Evolutionary conservation across 768 basidiomycete genomes (phyloP), one percentile per base, ranked within the genome.

Genomic region (Galerina sulciceps): DNA sequence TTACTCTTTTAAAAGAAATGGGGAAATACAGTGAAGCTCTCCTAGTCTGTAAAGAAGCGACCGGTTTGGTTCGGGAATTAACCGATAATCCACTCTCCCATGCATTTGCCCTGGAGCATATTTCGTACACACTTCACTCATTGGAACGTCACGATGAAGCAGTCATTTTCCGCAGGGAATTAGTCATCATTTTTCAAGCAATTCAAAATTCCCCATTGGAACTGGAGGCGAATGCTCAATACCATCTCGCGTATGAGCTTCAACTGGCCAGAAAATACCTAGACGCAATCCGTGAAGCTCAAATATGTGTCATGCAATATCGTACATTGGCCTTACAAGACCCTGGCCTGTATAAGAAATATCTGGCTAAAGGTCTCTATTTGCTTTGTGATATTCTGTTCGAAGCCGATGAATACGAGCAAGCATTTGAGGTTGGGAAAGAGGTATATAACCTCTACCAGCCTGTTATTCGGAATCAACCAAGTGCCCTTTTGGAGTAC

Each of bases 231-330:
- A 53, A 59, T 48, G 45, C 44, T 4, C 13, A 59, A 34, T 59
- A 53, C 11, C 51, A 59, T 14, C 51, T 59, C 20, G 51, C 58
- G 31, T 44, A 53, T 6, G 58, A 59, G 18, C 15, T 53, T 4
- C 51, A 59, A 11, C 45, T 59, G 5, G 58, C 58, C 13, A 20
- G 35, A 13, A 35, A 44, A 8, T 40, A 23, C n/a, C 22, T 37
- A 18, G 44, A 53, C 40, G 58, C 58, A 1, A 53, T 26, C 15
- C 18, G 14, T 38, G 22, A 44, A 13, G 58, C 52, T 9, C 51
- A 47, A 26, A 59, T 22, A n/a, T n/a, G n/a, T n/a, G n/a, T n/a
- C n/a, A n/a, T n/a, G n/a, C n/a, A n/a, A n/a, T n/a, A n/a, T n/a
- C 58, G 58, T 10, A 17, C 37, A n/a, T 31, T 59, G 23, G 36